Base-by-base conservation (phyloP, 2,329 filamentous ascomycete genomes). In the Cordyceps militaris region DNA sequence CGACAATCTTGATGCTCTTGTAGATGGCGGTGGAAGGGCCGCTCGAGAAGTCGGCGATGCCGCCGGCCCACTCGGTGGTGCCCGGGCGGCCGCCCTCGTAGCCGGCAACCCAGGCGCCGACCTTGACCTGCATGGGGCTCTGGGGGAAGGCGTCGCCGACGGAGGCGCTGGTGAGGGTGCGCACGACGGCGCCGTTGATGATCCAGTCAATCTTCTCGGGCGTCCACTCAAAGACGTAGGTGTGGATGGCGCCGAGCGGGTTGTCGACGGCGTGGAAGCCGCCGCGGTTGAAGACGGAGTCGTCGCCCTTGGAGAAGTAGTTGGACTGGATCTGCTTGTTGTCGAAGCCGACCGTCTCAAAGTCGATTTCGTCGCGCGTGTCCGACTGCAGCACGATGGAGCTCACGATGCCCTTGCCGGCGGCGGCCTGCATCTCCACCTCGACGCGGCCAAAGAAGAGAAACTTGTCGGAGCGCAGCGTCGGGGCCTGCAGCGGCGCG, bases 371-470 rank as follows among this genome's bases (percentile, higher is more conserved):
- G 70, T 96, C 91, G 23, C 95, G 79, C 67, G 86, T 83, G 67
- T 95, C 89, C 1, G 90, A 97, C 76, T 96, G 88, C 63, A 99
- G 77, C 42, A 97, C 91, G 42, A 89, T 81, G 63, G 88, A 92
- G 75, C 91, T 96, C 61, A 99, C 89, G 62, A 99, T 88, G 64
- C 94, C 94, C 7, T 77, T 78, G 43, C 93, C 94, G 3, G 87
- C 81, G 26, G 94, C 87, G 38, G 88, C 87, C 73, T 91, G 87
- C 68, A 96, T 76, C 30, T 83, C 84, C 60, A 91, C 84, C 52
- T 95, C 88, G 65, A 97, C 83, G 67, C 86, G 86, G 62, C 94
- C 94, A 72, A 96, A 97, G 89, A 97, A 97, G 72, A 99, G 90
- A 79, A 95, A 97, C 81, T 91, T 91, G 67, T 85, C 79, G 58